Base-by-base conservation (phyloP, 176 grass and related monocot species). In the Luzula sylvatica region DNA sequence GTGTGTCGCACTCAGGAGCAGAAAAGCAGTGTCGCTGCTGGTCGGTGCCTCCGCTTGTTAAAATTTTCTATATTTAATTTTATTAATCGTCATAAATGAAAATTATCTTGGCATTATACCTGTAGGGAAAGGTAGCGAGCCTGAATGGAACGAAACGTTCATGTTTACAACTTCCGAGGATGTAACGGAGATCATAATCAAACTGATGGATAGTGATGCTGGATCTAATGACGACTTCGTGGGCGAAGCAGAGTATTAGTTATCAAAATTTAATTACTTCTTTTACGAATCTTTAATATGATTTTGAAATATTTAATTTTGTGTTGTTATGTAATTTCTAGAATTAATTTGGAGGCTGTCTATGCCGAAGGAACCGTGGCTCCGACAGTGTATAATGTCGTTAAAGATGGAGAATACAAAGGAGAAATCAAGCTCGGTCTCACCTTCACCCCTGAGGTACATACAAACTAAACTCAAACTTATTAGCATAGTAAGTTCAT, bases 61-160 rank as follows among this genome's bases (percentile, higher is more conserved):
- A n/a, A n/a, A n/a, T n/a, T n/a, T n/a, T n/a, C n/a, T n/a, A n/a
- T n/a, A 55, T 18, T 12, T 12, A 30, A 56, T 52, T 52, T 12
- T 23, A 8, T 23, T 52, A 52, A 52, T 25, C 14, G 7, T 13
- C 8, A 23, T 23, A 25, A 52, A 23, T 52, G 19, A 25, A 52
- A 52, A 23, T n/a, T n/a, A n/a, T n/a, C n/a, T n/a, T n/a, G n/a
- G n/a, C n/a, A n/a, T n/a, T n/a, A n/a, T 26, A 3, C 5, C 39
- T 58, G 8, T 66, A 85, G 90, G 80, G 29, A 75, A 65, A 51
- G 80, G 80, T 29, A 70, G 53, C 28, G 77, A 88, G 4, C 90
- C 83, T 42, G 83, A 95, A 52, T 95, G 90, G 83, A 88, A 95
- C 2, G 80, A 95, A 63, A 95, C 57, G 56, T 95, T 95, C 59